Conservation (phyloP, 805 yeast species). For the Candida qinlingensis region DNA sequence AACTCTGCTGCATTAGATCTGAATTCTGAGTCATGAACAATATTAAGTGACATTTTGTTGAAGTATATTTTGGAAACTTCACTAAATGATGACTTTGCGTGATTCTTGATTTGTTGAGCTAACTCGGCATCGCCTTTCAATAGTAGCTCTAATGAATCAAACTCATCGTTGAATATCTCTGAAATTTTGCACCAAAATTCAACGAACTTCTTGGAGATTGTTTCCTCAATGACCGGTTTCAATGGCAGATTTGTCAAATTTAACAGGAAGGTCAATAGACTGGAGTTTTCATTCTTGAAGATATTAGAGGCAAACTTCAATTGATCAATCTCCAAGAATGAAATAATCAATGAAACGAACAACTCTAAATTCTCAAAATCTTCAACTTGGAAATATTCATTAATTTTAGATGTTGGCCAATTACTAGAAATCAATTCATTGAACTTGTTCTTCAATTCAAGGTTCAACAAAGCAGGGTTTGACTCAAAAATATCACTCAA, state of each 20-base stretch:
- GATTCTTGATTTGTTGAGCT: constrained; percentile 25
- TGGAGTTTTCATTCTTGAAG: constrained; percentile 29
- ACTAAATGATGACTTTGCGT: constrained; percentile 37
- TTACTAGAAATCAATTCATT: constrained; percentile 33
- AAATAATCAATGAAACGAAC: constrained; percentile 41
- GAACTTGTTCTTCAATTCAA: constrained; percentile 15
- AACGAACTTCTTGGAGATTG: constrained; percentile 46
- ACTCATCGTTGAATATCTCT: constrained; percentile 49
- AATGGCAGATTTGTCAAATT: constrained; percentile 53
- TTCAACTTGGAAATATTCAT: constrained; percentile 26
- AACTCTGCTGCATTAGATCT: constrained; percentile 44
- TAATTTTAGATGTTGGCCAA: constrained; percentile 41
- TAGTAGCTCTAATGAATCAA: constrained; percentile 29
- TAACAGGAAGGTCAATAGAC: constrained; percentile 43
- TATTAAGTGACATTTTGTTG: constrained; percentile 50
- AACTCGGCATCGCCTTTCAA: constrained; percentile 31
- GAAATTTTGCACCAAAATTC: constrained; percentile 68
- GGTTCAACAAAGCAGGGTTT: constrained; percentile 20
- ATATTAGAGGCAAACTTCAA: constrained; percentile 37
- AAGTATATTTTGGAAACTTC: constrained; percentile 61
- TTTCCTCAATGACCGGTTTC: constrained; percentile 54
- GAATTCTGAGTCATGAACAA: constrained; percentile 32
- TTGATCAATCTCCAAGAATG: constrained; percentile 43
- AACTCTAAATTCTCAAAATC: constrained; percentile 35
- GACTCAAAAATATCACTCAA: constrained; percentile 25